Percentiles rank a stretch among this genome's conserved stretches.
Conservation (phyloP, 106 monocot species). For the Dendrobium officinale region DNA sequence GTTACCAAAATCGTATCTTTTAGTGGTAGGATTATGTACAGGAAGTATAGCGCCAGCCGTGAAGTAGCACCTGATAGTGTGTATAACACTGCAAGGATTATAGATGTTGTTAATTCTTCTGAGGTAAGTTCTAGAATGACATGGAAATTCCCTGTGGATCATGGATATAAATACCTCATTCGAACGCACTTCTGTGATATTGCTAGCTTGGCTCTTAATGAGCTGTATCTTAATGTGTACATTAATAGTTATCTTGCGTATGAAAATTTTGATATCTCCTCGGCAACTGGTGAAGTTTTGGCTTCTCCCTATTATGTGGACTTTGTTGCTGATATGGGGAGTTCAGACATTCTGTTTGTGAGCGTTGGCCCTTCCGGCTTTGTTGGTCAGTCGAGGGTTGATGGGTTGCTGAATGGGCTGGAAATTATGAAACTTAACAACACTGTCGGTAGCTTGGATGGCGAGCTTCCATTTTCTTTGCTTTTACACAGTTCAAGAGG, state of each 20-base stretch:
- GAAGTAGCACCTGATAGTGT: slow-evolving; percentile 82
- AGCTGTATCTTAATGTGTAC: slow-evolving; percentile 62
- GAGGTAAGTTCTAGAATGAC: slow-evolving; percentile 38
- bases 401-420: slow-evolving; percentile 78
- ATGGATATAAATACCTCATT: slow-evolving; percentile 50
- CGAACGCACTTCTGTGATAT: slow-evolving; percentile 96
- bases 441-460: slow-evolving; percentile 48
- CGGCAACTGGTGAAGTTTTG: slow-evolving; percentile 31
- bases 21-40: slow-evolving; percentile 59
- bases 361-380: slow-evolving; percentile 39
- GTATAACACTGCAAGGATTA: slow-evolving; percentile 46
- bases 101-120: slow-evolving; percentile 11
- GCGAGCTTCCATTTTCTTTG: slow-evolving; percentile 17
- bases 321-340: slow-evolving; percentile 41
- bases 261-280: slow-evolving; percentile 69
- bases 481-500: slow-evolving; percentile 17
- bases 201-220: slow-evolving; percentile 67
- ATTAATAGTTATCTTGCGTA: slow-evolving; percentile 59
- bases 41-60: slow-evolving; percentile 46
- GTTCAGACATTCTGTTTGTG: slow-evolving; percentile 32
- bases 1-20: slow-evolving; percentile 20
- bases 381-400: slow-evolving; percentile 23
- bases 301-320: slow-evolving; percentile 82
- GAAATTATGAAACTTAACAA: slow-evolving; percentile 87
- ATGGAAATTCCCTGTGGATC: slow-evolving; percentile 59